A percentile compares a stretch with the other conserved stretches of the same genome.
phyloP scores from a whole-genome alignment of 2,329 filamentous ascomycete genomes.

The Decorospora gaudefroyi region DNA sequence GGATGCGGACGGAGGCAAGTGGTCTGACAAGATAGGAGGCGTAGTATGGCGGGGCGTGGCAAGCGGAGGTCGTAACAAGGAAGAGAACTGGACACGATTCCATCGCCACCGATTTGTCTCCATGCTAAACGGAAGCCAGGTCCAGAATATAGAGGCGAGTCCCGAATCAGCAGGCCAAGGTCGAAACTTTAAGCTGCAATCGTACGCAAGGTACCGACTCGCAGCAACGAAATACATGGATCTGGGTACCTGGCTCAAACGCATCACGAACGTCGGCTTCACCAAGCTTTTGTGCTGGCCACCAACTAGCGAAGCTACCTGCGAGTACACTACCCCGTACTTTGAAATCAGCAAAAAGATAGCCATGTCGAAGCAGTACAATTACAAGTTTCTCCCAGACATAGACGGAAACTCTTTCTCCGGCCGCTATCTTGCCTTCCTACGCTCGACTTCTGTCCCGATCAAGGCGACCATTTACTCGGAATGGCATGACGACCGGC shows the following conservation, averaged over 20 bases:
- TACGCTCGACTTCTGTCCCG: conserved; percentile 69
- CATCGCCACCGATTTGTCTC: conserved; percentile 75
- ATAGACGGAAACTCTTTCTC: conserved; percentile 68
- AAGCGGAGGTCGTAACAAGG: conserved; percentile 53
- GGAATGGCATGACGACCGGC: conserved; percentile 74
- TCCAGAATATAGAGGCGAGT: conserved; percentile 54
- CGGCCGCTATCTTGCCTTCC: conserved; percentile 57
- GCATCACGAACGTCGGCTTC: conserved; percentile 51
- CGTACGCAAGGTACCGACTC: conserved; percentile 47
- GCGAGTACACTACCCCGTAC: conserved; percentile 54
- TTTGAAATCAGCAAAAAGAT: conserved; percentile 42
- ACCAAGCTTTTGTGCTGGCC: conserved; percentile 54
- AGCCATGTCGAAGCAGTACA: conserved; percentile 51
- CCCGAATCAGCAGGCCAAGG: conserved; percentile 25
- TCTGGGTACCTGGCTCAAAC: conserved; percentile 49
- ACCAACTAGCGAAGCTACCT: conserved; percentile 43
- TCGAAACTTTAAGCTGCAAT: conserved; percentile 49
- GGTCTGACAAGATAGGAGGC: conserved; percentile 50
- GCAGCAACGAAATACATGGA: conserved; percentile 33
- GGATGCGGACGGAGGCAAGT: conserved; percentile 46
- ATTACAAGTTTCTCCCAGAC: conserved; percentile 72
- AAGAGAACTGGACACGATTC: conserved; percentile 70
- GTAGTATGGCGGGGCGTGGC: conserved; percentile 56
- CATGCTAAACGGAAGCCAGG: conserved; percentile 70
- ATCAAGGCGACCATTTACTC: conserved; percentile 78